A percentile compares a stretch with the other conserved stretches of the same genome.
phyloP scores from a whole-genome alignment of 2,329 filamentous ascomycete genomes.

The Epichloe scottii region DNA sequence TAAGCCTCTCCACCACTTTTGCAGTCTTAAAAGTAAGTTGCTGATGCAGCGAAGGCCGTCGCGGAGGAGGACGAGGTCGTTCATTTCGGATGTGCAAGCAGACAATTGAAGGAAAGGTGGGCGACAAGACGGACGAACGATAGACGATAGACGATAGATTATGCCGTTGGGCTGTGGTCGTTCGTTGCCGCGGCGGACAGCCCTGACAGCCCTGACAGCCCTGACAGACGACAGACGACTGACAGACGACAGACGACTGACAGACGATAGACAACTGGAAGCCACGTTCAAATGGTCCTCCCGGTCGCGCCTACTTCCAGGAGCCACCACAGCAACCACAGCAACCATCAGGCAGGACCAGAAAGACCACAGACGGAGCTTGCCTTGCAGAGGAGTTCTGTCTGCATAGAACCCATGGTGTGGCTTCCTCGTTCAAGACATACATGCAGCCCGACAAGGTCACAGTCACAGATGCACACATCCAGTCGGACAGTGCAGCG shows the following conservation, averaged over 20 bases:
- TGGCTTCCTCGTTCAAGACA: background rate
- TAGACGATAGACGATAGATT: background rate
- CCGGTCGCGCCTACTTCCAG: too few species aligned
- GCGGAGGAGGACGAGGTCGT: background rate
- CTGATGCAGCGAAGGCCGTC: background rate
- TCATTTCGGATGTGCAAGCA: background rate
- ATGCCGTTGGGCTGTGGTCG: conserved; percentile 1
- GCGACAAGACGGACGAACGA: background rate
- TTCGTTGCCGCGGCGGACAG: background rate
- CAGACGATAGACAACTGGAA: background rate
- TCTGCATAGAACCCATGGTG: background rate
- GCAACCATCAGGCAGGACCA: too few species aligned
- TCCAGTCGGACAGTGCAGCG: background rate
- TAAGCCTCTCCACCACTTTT: background rate
- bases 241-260: background rate
- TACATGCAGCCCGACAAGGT: background rate
- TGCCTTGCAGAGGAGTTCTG: background rate
- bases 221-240: background rate
- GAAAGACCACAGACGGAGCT: background rate
- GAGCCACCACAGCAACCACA: too few species aligned
- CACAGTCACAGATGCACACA: background rate
- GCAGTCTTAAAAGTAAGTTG: background rate
- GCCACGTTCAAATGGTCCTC: background rate
- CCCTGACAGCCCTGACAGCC: background rate
- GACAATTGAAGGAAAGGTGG: background rate